phyloP scores from a whole-genome alignment of 2,329 filamentous ascomycete genomes.

The Alternaria atra region DNA sequence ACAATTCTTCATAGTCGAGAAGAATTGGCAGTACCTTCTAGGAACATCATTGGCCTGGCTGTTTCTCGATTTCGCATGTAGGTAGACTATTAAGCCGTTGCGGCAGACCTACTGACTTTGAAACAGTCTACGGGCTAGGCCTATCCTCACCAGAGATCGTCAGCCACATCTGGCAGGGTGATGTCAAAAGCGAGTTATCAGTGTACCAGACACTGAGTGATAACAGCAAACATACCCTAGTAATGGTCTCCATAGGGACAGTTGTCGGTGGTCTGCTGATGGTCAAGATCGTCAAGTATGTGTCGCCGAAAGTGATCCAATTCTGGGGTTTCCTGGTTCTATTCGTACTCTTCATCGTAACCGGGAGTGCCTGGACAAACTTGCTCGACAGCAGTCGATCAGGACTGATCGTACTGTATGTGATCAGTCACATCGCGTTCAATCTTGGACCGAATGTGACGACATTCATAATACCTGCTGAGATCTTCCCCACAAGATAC shows the following conservation, averaged over 20 bases:
- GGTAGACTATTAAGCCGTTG: neutral
- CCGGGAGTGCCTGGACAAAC: slow-evolving; percentile 43
- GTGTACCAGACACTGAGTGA: slow-evolving; percentile 38
- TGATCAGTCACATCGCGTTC: slow-evolving; percentile 47
- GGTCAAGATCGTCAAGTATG: slow-evolving; percentile 48
- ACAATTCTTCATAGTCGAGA: slow-evolving; percentile 45
- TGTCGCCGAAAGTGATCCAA: slow-evolving; percentile 44
- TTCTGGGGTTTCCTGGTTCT: slow-evolving; percentile 46
- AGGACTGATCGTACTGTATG: slow-evolving; percentile 44
- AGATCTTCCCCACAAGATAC: slow-evolving; percentile 65
- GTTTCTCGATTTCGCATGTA: slow-evolving; percentile 49
- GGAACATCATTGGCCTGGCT: slow-evolving; percentile 50
- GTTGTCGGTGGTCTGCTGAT: slow-evolving; percentile 41
- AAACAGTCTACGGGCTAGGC: slow-evolving; percentile 44
- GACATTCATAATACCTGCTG: slow-evolving; percentile 60
- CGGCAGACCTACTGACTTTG: neutral
- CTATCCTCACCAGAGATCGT: slow-evolving; percentile 49
- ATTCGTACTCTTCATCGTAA: slow-evolving; percentile 45
- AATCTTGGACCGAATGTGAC: slow-evolving; percentile 50
- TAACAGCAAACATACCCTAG: slow-evolving; percentile 44
- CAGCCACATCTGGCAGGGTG: slow-evolving; percentile 43
- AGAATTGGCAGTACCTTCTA: slow-evolving; percentile 50
- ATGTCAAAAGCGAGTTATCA: slow-evolving; percentile 14
- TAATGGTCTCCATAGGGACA: slow-evolving; percentile 48
- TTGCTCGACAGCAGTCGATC: slow-evolving; percentile 36